A percentile compares a stretch with the other conserved stretches of the same genome.
Conservation (phyloP, 2,329 filamentous ascomycete genomes). For the Nemania sp. region DNA sequence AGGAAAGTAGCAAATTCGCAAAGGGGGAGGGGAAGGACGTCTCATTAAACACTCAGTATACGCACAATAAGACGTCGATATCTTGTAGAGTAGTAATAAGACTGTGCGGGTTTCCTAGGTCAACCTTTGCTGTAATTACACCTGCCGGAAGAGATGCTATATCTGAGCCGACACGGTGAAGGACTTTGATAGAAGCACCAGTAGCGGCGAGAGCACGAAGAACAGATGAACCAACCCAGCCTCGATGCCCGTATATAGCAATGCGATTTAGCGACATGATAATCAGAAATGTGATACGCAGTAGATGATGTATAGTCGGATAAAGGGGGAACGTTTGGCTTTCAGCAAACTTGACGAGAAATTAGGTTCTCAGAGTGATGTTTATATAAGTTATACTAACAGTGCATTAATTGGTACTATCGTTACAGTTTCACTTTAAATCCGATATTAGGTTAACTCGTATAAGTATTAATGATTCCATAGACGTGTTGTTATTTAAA, state of each 20-base stretch:
- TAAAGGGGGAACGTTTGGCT: no score
- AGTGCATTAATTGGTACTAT: no score
- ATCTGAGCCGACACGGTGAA: constrained; percentile 38
- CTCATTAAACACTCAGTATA: background rate
- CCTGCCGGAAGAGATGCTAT: constrained; percentile 29
- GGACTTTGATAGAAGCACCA: constrained; percentile 34
- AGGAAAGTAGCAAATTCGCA: background rate
- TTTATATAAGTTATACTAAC: no score
- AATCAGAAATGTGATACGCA: background rate
- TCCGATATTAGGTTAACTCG: no score
- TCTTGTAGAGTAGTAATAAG: constrained; percentile 31
- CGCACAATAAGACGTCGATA: constrained; percentile 35
- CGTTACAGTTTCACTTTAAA: no score
- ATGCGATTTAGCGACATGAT: constrained; percentile 38
- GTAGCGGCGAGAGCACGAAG: constrained; percentile 32
- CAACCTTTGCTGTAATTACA: constrained; percentile 25
- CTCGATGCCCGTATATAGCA: constrained; percentile 38
- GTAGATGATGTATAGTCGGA: no score
- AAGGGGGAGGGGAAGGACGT: background rate
- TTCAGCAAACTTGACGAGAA: no score
- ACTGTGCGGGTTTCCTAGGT: constrained; percentile 28
- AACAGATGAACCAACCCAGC: constrained; percentile 37
- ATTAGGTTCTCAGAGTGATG: no score
- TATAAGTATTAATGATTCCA: no score
- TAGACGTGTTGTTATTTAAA: no score